Evolutionary conservation across 2,329 filamentous ascomycete genomes (phyloP), one percentile per base, ranked within the genome.

Genomic region (Dothiorella sarmentorum): DNA sequence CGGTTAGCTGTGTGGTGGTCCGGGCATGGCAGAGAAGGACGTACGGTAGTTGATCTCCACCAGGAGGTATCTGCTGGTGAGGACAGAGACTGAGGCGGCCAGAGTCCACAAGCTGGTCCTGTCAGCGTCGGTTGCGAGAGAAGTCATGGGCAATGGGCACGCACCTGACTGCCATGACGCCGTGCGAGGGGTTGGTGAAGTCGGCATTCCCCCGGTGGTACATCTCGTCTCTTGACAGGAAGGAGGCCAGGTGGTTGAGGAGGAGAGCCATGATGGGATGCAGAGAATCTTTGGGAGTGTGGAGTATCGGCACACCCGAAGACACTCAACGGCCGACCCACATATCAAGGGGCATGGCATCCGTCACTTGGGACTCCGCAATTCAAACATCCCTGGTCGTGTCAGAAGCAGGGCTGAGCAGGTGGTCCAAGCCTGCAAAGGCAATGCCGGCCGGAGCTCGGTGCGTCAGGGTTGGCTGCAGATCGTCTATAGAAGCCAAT

Each of bases 21-120:
- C 20, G 7, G 24, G 26, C 6, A 3, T 17, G 10, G 9, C 18
- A 10, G 26, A 18, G 47, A 20, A 51, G n/a, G 7, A 33, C 56
- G 5, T 51, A 58, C 56, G 56, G 17, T 58, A 58, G 35, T 58
- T 51, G 24, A 40, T 26, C 9, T 58, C 56, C 26, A 58, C 20
- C 6, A 58, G 27, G 15, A 58, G 44, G 26, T 42, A 58, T 18
- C 56, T 40, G 24, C 35, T 58, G n/a, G 56, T 42, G 20, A 58
- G 56, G 15, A 58, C 20, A 6, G 56, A 51, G 11, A 43, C 5
- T 4, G 56, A 51, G 3, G 56, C 43, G 9, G 56, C 38, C 9
- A 58, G 24, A 18, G 44, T 51, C 56, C 56, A 58, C 1, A 58
- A 26, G 26, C 56, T 51, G 33, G 42, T 15, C 9, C 9, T 9